These are phyloP conservation scores for Vitellaria paradoxa DNA, from an alignment of 179 eudicot species.

Conservation along the genomic window DNA sequence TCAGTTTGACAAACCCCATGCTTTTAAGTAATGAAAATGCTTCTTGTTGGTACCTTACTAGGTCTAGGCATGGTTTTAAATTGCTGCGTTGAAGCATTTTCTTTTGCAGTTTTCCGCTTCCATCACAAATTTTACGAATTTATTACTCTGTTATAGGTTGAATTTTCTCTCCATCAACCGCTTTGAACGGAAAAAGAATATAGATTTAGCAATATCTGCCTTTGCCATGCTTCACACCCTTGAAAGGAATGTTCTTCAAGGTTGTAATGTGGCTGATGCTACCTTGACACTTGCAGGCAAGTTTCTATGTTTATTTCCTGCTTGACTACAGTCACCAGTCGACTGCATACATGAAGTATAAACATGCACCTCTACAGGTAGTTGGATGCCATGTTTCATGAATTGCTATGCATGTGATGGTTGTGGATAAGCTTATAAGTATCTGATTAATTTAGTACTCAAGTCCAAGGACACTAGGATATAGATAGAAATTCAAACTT, in stretches of 20 bases:
- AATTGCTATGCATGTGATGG: background rate
- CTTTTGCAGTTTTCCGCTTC: background rate
- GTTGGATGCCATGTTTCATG: background rate
- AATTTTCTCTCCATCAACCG: conserved; percentile 92
- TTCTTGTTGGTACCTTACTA: conserved; percentile 50
- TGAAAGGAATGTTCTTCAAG: conserved; percentile 30
- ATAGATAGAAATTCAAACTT: background rate
- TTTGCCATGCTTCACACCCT: conserved; percentile 64
- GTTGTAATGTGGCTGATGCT: conserved; percentile 30
- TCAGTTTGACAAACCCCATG: conserved; percentile 64
- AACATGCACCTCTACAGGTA: background rate
- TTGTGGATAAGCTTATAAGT: background rate
- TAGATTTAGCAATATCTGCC: conserved; percentile 82
- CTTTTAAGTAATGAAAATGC: conserved; percentile 61
- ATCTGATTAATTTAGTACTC: background rate
- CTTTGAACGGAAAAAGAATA: conserved; percentile 93
- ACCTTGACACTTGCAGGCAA: conserved; percentile 73
- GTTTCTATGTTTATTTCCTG: conserved; percentile 14
- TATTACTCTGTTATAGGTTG: conserved; percentile 41
- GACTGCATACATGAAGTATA: no score
- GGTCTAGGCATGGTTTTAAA: conserved; percentile 24
- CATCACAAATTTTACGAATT: background rate
- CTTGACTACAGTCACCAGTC: background rate
- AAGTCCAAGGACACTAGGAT: background rate
- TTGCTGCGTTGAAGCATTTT: background rate